Evolutionary conservation across 2,329 filamentous ascomycete species (phyloP), one percentile per base, ranked within the genome.

Genomic region (Colletotrichum eleusines): DNA sequence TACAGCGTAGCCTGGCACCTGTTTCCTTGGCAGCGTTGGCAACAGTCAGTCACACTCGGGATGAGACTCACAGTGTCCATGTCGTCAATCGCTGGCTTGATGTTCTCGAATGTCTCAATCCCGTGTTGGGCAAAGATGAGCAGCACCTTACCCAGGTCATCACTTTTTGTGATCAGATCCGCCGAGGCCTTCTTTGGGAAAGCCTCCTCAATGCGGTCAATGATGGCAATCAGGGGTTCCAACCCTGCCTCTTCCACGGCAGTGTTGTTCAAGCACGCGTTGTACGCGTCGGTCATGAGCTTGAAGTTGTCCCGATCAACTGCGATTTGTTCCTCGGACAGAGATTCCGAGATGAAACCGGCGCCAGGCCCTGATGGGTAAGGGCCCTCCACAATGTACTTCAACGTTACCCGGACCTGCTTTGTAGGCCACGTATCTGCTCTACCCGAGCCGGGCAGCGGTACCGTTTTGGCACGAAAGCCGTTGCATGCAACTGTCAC

Each of bases 221-320:
- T 80, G 23, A 92, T 78, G 7, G 85, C 77, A n/a, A 84, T 77
- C 55, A 94, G 78, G 3, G 90, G 90, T 70, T 83, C 77, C 7
- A 86, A 81, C 5, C 90, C 91, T 12, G 6, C 76, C 46, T 85
- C 78, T 72, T 86, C 84, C 55, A 92, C 85, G 9, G 81, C 79
- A 5, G 85, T 82, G 76, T 89, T 86, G 74, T 93, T 84, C 78
- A 92, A 85, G 76, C 91, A 94, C 46, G 90, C 86, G 72, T 88
- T 81, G 75, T 93, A 94, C 0, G 86, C 87, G 63, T 85, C 79
- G 76, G 91, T 87, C 75, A 94, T 80, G 78, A 91, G 90, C 72
- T 87, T 80, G 76, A 93, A 93, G 76, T 92, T 93, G 33, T 86
- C 78, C 75, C 87, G 82, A 69, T 91, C 89, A 18, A 54, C 28